Evolutionary conservation across 208 protist species (phyloP).

Genomic region (Acanthamoeba rhysodes): DNA sequence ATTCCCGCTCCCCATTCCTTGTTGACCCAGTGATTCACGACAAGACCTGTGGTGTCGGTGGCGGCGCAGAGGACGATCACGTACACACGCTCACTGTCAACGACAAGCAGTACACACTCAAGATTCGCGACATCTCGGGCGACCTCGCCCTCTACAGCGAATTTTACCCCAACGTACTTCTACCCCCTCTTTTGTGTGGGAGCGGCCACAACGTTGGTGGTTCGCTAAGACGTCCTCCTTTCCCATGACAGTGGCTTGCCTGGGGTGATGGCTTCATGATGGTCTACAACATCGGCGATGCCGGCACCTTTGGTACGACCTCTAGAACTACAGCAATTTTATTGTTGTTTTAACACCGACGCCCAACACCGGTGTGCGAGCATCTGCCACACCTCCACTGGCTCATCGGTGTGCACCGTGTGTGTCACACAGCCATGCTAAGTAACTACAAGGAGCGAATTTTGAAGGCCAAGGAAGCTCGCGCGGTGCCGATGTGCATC

Average conservation of each 20-base stretch:
- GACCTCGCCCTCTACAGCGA: background rate
- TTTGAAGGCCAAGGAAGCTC: slow-evolving; percentile 12
- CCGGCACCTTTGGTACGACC: slow-evolving; percentile 21
- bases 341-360: too few species aligned
- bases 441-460: background rate
- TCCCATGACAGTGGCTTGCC: background rate
- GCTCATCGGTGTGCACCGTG: too few species aligned
- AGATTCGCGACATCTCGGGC: slow-evolving; percentile 28
- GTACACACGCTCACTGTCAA: background rate
- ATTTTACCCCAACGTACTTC: background rate
- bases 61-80: slow-evolving; percentile 9
- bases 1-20: too few species aligned
- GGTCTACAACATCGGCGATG: slow-evolving; percentile 51
- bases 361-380: too few species aligned
- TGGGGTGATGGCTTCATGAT: slow-evolving; percentile 40
- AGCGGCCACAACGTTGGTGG: background rate
- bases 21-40: too few species aligned
- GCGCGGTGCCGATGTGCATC: slow-evolving; percentile 30
- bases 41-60: too few species aligned
- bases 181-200: background rate
- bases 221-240: too few species aligned
- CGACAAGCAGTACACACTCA: background rate
- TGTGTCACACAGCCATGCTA: background rate
- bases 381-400: too few species aligned
- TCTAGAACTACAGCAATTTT: too few species aligned